A percentile compares a stretch with the other conserved stretches of the same genome.
Evolutionary conservation across 257 asterid species (phyloP).

Genomic region (Solanum megistacrolobum): DNA sequence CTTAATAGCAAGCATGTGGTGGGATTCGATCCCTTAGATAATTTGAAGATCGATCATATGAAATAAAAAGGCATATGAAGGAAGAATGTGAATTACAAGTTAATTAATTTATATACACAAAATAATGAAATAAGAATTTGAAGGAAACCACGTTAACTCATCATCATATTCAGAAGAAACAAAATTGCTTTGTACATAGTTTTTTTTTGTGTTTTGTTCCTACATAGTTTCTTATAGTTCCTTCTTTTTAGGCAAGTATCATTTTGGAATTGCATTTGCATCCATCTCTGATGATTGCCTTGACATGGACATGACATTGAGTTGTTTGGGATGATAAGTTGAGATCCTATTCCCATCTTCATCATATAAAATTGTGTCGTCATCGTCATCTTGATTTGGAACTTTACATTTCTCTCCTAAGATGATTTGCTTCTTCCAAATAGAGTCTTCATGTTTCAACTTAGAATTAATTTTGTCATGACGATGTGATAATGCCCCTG

Average conservation of each 20-base stretch:
- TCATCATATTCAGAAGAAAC: neutral
- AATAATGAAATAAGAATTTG: neutral
- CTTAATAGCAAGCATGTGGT: neutral
- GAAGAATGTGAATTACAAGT: neutral
- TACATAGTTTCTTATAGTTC: neutral
- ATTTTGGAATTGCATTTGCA: slow-evolving; percentile 2
- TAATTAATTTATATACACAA: neutral
- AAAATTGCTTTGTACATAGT: neutral
- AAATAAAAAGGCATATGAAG: neutral
- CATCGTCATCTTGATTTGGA: slow-evolving; percentile 34
- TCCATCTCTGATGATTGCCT: slow-evolving; percentile 9
- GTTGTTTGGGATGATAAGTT: slow-evolving; percentile 41
- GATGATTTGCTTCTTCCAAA: slow-evolving; percentile 83
- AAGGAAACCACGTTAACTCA: neutral
- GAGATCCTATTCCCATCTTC: slow-evolving; percentile 52
- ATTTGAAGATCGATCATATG: neutral
- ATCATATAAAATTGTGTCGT: slow-evolving; percentile 39
- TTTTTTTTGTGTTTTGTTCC: neutral
- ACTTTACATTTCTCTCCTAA: slow-evolving; percentile 80
- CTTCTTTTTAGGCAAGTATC: neutral
- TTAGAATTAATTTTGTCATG: slow-evolving; percentile 17
- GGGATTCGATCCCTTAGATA: neutral
- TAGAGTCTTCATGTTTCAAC: slow-evolving; percentile 59
- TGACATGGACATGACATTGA: neutral
- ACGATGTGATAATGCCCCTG: neutral